Evolutionary conservation across 805 yeast genomes (phyloP), one percentile per base, ranked within the genome.

Genomic region (Hanseniaspora mollemarum): DNA sequence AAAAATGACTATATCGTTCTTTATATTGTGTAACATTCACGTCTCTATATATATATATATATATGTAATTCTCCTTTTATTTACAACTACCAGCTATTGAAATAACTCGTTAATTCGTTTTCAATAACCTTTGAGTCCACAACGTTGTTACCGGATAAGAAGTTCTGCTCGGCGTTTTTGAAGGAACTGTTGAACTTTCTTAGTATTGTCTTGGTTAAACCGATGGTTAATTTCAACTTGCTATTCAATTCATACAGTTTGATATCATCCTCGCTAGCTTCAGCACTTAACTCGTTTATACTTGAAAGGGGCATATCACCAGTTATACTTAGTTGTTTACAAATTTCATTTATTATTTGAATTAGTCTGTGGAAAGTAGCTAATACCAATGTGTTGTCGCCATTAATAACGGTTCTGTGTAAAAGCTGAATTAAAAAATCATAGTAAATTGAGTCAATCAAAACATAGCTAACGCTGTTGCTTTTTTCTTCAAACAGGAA

Each of bases 391-490:
- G 52, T 10, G 58, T 58, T 9, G 56, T 55, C 26, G 54, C 58
- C 19, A 56, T 46, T 31, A 54, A 55, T 4, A 60, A 57, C 31
- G 58, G 54, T 28, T 31, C 59, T 61, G 4, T 62, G 56, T 51
- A 71, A 56, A 7, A 65, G 62, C 56, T 71, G 66, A 43, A 67
- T 64, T 19, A 71, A 59, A 4, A 70, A 60, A 54, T 76, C 80
- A 48, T 68, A 67, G 0, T 74, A 70, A 48, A 75, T 70, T 16
- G 68, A 61, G 54, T 76, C 76, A 8, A 67, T 65, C 10, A 75
- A 60, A 4, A 72, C 69, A 46, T 67, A 57, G 39, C 65, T 63
- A 28, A 57, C 58, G 24, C 59, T 62, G 37, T 56, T 58, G 48
- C 67, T 70, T 16, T 62, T 57, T 53, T 77, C 69, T 5, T 78